Conservation (phyloP, 1,139 yeast genomes). For the Wickerhamomyces sp. region DNA sequence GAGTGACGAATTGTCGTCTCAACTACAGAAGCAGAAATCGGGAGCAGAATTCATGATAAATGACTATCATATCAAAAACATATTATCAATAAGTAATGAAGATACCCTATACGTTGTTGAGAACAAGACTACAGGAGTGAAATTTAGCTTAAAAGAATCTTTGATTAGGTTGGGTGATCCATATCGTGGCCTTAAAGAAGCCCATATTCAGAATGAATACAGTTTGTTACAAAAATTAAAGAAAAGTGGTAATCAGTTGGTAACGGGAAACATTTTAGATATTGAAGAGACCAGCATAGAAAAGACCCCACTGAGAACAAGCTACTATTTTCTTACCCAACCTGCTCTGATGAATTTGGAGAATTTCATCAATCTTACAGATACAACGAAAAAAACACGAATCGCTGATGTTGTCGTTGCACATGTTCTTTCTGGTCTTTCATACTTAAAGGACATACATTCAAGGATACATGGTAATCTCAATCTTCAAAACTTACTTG, state of each 20-base stretch:
- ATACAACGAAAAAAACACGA: background rate
- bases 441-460: background rate
- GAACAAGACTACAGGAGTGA: background rate
- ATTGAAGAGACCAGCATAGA: constrained; percentile 3
- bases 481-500: constrained; percentile 5
- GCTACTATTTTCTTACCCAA: constrained; percentile 7
- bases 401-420: constrained; percentile 1
- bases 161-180: background rate
- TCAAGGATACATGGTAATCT: constrained; percentile 13
- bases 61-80: constrained; percentile 4
- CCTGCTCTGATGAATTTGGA: constrained; percentile 5
- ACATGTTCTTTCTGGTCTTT: constrained; percentile 9
- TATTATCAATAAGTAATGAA: constrained; percentile 1
- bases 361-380: constrained; percentile 2
- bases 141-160: background rate
- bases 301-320: constrained; percentile 8
- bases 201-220: background rate
- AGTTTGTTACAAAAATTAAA: background rate
- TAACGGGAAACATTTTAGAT: background rate
- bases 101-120: constrained; percentile 7
- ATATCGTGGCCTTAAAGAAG: background rate
- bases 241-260: background rate
- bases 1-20: background rate
- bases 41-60: background rate
- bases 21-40: background rate